These are phyloP conservation scores for Amanita thiersii DNA, from an alignment of 768 basidiomycete genomes.

Conservation along the genomic window DNA sequence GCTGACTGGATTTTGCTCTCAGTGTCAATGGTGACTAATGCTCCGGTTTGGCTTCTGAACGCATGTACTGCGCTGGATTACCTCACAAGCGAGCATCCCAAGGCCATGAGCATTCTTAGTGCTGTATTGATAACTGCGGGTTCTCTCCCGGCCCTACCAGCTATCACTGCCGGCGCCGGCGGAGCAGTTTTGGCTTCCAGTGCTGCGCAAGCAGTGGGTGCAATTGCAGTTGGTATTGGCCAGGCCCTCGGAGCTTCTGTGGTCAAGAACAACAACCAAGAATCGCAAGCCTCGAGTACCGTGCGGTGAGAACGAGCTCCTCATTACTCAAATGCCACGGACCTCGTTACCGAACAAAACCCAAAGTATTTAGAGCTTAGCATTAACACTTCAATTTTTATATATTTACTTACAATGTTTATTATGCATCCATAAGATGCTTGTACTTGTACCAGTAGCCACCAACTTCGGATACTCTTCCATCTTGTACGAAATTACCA, in stretches of 20 bases:
- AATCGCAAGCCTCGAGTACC: slow-evolving; percentile 9
- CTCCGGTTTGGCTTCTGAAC: slow-evolving; percentile 70
- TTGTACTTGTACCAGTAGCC: slow-evolving; percentile 21
- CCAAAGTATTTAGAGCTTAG: slow-evolving; percentile 3
- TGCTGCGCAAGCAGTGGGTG: slow-evolving; percentile 72
- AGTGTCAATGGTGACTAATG: slow-evolving; percentile 43
- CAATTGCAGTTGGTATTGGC: slow-evolving; percentile 70
- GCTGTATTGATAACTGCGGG: slow-evolving; percentile 77
- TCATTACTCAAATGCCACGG: neutral
- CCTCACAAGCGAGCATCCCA: slow-evolving; percentile 69
- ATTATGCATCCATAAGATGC: slow-evolving; percentile 6
- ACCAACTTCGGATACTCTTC: slow-evolving; percentile 26
- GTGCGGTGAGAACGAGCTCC: slow-evolving; percentile 3
- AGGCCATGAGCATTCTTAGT: slow-evolving; percentile 62
- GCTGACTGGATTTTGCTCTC: slow-evolving; percentile 13
- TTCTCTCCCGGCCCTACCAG: slow-evolving; percentile 65
- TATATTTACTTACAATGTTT: slow-evolving; percentile 6
- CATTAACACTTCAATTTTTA: slow-evolving; percentile 2
- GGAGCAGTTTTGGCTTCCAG: slow-evolving; percentile 67
- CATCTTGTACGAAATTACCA: slow-evolving; percentile 25
- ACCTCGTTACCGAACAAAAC: neutral
- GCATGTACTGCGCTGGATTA: slow-evolving; percentile 70
- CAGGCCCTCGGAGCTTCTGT: slow-evolving; percentile 28
- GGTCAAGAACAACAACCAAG: slow-evolving; percentile 24
- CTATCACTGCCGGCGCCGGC: slow-evolving; percentile 58